Evolutionary conservation across 2,329 filamentous ascomycete species (phyloP).

Genomic region (Ascochyta pisi): DNA sequence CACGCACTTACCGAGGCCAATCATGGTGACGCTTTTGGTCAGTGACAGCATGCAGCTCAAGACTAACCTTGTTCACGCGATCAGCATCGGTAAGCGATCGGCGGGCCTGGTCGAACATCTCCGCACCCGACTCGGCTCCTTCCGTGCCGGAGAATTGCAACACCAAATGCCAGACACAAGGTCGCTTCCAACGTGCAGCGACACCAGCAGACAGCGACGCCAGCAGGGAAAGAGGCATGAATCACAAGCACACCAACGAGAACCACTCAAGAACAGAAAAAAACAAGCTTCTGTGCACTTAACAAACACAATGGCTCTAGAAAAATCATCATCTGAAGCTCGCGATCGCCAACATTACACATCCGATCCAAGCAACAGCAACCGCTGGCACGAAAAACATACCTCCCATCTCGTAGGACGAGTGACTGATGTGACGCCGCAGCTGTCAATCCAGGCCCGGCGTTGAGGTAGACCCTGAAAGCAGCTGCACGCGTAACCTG

Average conservation of each 20-base stretch:
- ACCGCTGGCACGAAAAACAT: background rate
- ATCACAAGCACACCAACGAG: no score
- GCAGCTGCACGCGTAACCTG: background rate
- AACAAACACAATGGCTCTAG: no score
- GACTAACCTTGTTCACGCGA: constrained; percentile 4
- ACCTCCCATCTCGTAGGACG: background rate
- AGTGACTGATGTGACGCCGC: background rate
- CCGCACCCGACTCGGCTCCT: constrained; percentile 12
- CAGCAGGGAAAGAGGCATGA: no score
- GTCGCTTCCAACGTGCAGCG: no score
- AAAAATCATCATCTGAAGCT: background rate
- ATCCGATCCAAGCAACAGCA: background rate
- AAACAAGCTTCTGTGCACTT: no score
- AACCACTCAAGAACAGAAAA: no score
- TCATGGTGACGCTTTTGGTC: constrained; percentile 6
- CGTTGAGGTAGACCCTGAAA: background rate
- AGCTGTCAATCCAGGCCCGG: background rate
- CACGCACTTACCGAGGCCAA: constrained; percentile 5
- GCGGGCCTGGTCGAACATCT: constrained; percentile 1
- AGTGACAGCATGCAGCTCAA: background rate
- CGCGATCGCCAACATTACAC: background rate
- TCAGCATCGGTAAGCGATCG: constrained; percentile 4
- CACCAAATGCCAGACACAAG: background rate
- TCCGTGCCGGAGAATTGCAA: constrained; percentile 7
- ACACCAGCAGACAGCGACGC: no score